Percentiles rank a stretch among this genome's conserved stretches.
Evolutionary conservation across 169 alveolate species (phyloP).

Genomic region (Eimeria necatrix): DNA sequence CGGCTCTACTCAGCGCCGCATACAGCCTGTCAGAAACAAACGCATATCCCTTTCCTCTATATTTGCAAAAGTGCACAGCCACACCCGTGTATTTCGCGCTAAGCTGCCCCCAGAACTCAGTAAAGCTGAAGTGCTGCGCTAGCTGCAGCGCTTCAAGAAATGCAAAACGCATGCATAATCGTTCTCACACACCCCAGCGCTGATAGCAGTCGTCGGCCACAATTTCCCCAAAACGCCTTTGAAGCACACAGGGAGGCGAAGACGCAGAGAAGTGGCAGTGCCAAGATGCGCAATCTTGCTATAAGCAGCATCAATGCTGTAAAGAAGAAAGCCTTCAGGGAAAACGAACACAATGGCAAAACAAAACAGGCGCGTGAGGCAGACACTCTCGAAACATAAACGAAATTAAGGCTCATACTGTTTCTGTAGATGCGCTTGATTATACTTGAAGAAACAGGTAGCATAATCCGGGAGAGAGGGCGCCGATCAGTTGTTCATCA

Average conservation of each 20-base stretch:
- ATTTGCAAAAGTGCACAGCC: too few species aligned
- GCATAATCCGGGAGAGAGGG: slow-evolving; percentile 8
- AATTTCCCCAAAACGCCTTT: neutral
- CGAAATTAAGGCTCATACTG: too few species aligned
- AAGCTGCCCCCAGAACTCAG: too few species aligned
- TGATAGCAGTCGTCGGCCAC: neutral
- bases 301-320: slow-evolving; percentile 43
- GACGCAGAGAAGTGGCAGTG: slow-evolving; percentile 70
- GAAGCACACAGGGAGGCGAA: slow-evolving; percentile 56
- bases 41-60: too few species aligned
- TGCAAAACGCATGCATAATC: too few species aligned
- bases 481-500: neutral
- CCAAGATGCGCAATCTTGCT: slow-evolving; percentile 52
- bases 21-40: neutral
- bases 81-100: too few species aligned
- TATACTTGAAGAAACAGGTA: slow-evolving; percentile 10
- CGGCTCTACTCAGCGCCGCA: neutral
- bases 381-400: too few species aligned
- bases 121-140: too few species aligned
- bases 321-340: slow-evolving; percentile 50
- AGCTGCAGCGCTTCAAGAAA: too few species aligned
- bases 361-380: neutral
- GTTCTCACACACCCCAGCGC: neutral
- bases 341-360: neutral
- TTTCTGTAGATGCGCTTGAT: neutral